Evolutionary conservation across 192 early-diverging fungal genomes (phyloP).

Genomic region (Podila verticillata): DNA sequence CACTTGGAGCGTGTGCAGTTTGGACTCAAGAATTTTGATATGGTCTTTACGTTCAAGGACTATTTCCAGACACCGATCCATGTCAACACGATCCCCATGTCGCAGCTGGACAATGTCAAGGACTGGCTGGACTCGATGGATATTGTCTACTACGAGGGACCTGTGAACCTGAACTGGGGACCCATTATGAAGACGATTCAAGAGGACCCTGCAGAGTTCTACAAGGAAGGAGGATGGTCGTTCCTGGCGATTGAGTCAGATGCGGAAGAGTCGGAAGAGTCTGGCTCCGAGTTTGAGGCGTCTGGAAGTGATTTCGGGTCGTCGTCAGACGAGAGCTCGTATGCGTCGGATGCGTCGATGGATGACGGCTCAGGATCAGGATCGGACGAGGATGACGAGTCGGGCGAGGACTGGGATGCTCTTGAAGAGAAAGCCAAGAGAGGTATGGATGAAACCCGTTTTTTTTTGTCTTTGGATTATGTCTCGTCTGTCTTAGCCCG

Average conservation of each 20-base stretch:
- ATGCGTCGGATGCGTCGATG: conserved; percentile 66
- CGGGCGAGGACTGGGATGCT: conserved; percentile 83
- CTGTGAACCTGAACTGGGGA: conserved; percentile 93
- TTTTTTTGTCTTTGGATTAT: not conserved
- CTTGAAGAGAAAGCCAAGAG: conserved; percentile 80
- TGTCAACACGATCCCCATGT: conserved; percentile 94
- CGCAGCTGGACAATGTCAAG: conserved; percentile 92
- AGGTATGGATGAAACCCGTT: conserved; percentile 29
- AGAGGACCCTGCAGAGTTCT: conserved; percentile 92
- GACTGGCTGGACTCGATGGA: conserved; percentile 96
- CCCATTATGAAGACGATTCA: conserved; percentile 99
- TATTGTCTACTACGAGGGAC: conserved; percentile 92
- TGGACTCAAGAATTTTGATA: conserved; percentile 97
- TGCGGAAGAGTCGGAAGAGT: conserved; percentile 68
- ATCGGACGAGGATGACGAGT: conserved; percentile 64
- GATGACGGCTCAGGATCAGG: conserved; percentile 63
- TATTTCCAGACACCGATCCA: conserved; percentile 88
- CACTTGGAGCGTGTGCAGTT: conserved; percentile 97
- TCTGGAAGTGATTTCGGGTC: conserved; percentile 80
- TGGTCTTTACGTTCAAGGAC: conserved; percentile 98
- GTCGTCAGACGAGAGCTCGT: conserved; percentile 77
- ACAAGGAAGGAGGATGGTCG: conserved; percentile 90
- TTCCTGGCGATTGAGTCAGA: conserved; percentile 82
- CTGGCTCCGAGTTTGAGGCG: conserved; percentile 49
- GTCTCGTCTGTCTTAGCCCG: not conserved